Conservation (phyloP, 2,329 filamentous ascomycete genomes). For the Paecilomyces sp. region DNA sequence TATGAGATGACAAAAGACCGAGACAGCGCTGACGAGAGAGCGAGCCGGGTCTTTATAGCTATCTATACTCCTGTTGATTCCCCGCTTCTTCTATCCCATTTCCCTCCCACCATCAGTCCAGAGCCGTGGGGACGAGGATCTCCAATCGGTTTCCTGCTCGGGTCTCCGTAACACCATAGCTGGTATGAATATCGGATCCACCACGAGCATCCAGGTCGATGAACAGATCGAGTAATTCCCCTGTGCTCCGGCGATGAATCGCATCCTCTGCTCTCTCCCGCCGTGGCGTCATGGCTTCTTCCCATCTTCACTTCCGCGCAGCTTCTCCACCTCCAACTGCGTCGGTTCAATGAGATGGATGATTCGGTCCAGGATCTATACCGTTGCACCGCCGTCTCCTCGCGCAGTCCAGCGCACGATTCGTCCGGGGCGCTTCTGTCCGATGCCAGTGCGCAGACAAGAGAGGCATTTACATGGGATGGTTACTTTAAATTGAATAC, state of each 20-base stretch:
- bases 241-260: neutral
- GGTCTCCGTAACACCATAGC: neutral
- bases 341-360: neutral
- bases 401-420: neutral
- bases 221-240: neutral
- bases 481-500: no score
- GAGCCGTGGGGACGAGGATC: neutral
- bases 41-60: neutral
- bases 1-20: neutral
- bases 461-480: neutral
- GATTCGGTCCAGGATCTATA: neutral
- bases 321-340: neutral
- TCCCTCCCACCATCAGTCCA: no score
- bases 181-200: neutral
- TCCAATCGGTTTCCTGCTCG: neutral
- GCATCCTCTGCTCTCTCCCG: neutral
- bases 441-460: neutral
- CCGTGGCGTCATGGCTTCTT: neutral
- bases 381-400: neutral
- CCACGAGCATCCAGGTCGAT: neutral
- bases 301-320: neutral
- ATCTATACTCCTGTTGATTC: neutral
- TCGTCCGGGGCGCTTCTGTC: neutral
- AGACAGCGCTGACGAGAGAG: neutral
- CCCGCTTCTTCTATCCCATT: neutral